phyloP scores from a whole-genome alignment of 768 basidiomycete genomes.

The Tephrocybe sp. region DNA sequence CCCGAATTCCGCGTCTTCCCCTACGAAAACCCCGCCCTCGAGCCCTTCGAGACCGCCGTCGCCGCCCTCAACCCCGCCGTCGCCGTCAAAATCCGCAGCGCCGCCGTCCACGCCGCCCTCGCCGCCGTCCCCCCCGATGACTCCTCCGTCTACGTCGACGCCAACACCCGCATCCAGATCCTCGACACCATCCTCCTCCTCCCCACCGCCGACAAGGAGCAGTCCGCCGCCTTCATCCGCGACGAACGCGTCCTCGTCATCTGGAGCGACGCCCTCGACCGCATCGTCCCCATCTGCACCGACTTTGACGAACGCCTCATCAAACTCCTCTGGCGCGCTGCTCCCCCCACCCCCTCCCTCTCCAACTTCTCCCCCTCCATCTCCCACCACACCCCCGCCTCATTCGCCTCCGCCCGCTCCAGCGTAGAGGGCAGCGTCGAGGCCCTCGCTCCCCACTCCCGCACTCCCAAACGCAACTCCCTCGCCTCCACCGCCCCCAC shows the following conservation, averaged over 20 bases:
- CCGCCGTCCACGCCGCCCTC: slow-evolving; percentile 79
- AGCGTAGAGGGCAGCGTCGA: slow-evolving; percentile 18
- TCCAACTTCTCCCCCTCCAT: slow-evolving; percentile 19
- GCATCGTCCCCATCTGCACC: slow-evolving; percentile 69
- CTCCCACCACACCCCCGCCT: neutral
- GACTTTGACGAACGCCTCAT: slow-evolving; percentile 81
- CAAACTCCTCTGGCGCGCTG: slow-evolving; percentile 72
- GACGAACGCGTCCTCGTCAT: slow-evolving; percentile 84
- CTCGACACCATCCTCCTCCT: slow-evolving; percentile 77
- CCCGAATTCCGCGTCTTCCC: slow-evolving; percentile 79
- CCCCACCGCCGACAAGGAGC: slow-evolving; percentile 81
- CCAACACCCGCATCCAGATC: slow-evolving; percentile 84
- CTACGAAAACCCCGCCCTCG: slow-evolving; percentile 70
- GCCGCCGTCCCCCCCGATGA: slow-evolving; percentile 57
- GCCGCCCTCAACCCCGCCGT: slow-evolving; percentile 76
- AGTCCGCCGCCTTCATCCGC: slow-evolving; percentile 85
- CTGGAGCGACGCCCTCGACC: slow-evolving; percentile 81
- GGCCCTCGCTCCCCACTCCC: neutral
- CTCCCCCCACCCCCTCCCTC: slow-evolving; percentile 33
- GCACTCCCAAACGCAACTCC: slow-evolving; percentile 4
- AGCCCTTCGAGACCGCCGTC: slow-evolving; percentile 75
- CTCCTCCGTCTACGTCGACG: slow-evolving; percentile 66
- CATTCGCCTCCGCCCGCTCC: slow-evolving; percentile 13
- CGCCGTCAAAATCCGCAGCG: slow-evolving; percentile 76
- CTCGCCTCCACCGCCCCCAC: neutral